Evolutionary conservation across 139 green algal genomes (phyloP).

Genomic region (Trebouxia sp.): DNA sequence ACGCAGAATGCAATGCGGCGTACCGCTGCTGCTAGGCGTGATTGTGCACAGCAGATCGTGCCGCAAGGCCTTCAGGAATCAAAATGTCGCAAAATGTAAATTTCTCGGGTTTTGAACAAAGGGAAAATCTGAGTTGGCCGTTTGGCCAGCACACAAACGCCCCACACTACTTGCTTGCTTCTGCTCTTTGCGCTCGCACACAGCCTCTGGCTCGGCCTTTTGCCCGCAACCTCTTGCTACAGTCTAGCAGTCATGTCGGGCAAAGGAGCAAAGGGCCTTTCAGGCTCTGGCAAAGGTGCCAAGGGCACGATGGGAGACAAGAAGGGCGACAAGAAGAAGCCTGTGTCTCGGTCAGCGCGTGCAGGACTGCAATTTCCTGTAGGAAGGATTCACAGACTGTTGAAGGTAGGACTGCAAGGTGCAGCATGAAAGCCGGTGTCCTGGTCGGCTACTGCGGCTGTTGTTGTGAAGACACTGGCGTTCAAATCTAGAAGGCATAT

Average conservation of each 20-base stretch:
- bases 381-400: constrained; percentile 95
- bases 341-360: constrained; percentile 82
- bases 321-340: constrained; percentile 78
- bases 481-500: background rate
- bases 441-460: background rate
- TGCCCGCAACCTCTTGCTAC: background rate
- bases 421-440: background rate
- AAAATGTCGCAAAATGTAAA: background rate
- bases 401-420: constrained; percentile 76
- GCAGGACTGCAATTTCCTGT: constrained; percentile 97
- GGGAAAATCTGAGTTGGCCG: constrained; percentile 4
- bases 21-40: too few species aligned
- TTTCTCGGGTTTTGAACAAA: background rate
- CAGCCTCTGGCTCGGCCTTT: background rate
- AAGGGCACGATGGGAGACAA: constrained; percentile 86
- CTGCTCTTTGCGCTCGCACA: background rate
- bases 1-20: too few species aligned
- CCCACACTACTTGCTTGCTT: background rate
- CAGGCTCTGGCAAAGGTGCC: constrained; percentile 85
- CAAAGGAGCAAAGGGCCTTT: constrained; percentile 91
- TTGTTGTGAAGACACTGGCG: background rate
- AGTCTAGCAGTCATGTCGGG: constrained; percentile 61
- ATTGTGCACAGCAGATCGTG: too few species aligned
- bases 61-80: background rate
- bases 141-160: constrained; percentile 27